Base-by-base conservation (phyloP, 176 grass and related monocot species). In the Luzula sylvatica region DNA sequence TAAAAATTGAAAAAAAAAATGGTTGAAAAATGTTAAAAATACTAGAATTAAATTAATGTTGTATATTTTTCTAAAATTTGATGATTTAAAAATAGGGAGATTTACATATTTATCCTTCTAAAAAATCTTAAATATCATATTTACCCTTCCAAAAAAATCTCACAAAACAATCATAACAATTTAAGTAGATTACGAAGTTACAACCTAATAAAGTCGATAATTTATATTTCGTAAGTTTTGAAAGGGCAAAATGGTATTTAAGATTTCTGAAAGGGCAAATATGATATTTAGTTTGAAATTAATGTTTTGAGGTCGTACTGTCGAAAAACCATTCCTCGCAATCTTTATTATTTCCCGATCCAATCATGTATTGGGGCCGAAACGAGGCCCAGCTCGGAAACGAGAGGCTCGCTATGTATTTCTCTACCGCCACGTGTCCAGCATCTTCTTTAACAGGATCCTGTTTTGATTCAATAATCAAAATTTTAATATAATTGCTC, bases 261-360 rank as follows among this genome's bases (percentile, higher is more conserved):
- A n/a, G n/a, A n/a, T n/a, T n/a, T n/a, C n/a, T n/a, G n/a, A n/a
- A n/a, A n/a, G n/a, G n/a, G n/a, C n/a, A n/a, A n/a, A n/a, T n/a
- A 20, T 32, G 35, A 48, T 12, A 8, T 51, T n/a, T 24, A 26
- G n/a, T n/a, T n/a, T 25, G 21, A 24, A 55, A 26, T 38, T 9
- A 14, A 14, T 4, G 19, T 32, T 26, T 26, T 13, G 3, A 68
- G 27, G 30, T 58, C 41, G 61, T 84, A 96, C 92, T 72, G 69
- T 96, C 92, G 62, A 96, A 96, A 72, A 96, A 96, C 85, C 85
- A 96, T 66, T 96, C 92, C 74, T 96, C 92, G 46, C 85, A 96
- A 44, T 96, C 90, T 69, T 96, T 96, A 68, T 89, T 96, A 67
- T 96, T 96, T 74, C 81, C 78, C n/a, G 92, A 89, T 63, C 92